phyloP scores from a whole-genome alignment of 2,329 filamentous ascomycete species.

The Hymenoscyphus fructigenus region DNA sequence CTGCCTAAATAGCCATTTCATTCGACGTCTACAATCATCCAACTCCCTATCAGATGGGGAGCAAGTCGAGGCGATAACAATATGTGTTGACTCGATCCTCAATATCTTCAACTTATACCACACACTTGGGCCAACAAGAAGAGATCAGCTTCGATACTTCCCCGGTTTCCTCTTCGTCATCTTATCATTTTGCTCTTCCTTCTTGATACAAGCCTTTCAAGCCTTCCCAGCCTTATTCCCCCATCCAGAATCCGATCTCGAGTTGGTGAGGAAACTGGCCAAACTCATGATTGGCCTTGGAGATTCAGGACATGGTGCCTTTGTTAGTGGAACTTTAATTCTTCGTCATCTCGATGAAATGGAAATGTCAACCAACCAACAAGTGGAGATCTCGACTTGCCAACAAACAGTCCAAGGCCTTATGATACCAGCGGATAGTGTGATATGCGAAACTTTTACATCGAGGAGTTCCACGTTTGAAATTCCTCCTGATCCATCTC shows the following conservation, averaged over 20 bases:
- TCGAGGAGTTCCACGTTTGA: background rate
- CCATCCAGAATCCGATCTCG: background rate
- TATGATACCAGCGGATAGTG: background rate
- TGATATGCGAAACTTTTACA: background rate
- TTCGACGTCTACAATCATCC: background rate
- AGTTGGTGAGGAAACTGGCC: background rate
- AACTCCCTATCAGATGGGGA: background rate
- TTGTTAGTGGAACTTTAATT: background rate
- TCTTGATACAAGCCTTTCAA: background rate
- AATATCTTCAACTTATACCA: background rate
- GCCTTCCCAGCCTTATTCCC: background rate
- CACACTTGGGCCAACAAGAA: background rate
- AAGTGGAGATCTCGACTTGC: background rate
- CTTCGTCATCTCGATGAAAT: background rate
- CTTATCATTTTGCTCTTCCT: conserved; percentile 3
- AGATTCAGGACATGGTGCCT: background rate
- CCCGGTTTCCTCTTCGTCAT: conserved; percentile 6
- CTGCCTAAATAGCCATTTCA: conserved; percentile 8
- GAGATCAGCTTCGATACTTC: conserved; percentile 6
- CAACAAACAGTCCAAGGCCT: background rate
- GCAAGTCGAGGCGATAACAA: background rate
- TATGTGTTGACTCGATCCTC: conserved; percentile 2
- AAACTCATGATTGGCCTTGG: conserved; percentile 4
- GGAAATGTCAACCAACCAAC: background rate
- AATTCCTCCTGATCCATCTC: background rate